These are phyloP conservation scores for Lactifluus hygrophoroides DNA, from an alignment of 768 basidiomycete genomes.

Conservation along the genomic window DNA sequence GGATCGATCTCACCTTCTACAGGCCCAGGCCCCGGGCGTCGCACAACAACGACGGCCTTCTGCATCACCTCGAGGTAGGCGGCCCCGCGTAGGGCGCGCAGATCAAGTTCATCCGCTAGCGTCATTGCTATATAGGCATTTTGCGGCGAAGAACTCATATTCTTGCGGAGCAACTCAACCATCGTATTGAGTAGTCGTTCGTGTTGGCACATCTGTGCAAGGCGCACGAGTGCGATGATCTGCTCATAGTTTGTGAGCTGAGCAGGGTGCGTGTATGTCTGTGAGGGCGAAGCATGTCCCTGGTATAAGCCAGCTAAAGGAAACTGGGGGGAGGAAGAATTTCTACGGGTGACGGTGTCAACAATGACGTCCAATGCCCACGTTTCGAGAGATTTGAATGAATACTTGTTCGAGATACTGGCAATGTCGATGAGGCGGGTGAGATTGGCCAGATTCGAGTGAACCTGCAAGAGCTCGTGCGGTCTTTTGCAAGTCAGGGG, in stretches of 20 bases:
- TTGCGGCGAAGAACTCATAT: slow-evolving; percentile 53
- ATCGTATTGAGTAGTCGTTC: slow-evolving; percentile 51
- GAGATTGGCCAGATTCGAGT: slow-evolving; percentile 43
- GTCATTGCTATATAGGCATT: slow-evolving; percentile 69
- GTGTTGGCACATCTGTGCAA: slow-evolving; percentile 62
- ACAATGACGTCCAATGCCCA: slow-evolving; percentile 73
- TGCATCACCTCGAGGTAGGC: slow-evolving; percentile 73
- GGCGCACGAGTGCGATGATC: slow-evolving; percentile 37
- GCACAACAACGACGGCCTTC: slow-evolving; percentile 37
- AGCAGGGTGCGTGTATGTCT: slow-evolving; percentile 1
- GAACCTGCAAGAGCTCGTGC: slow-evolving; percentile 45
- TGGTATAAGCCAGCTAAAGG: slow-evolving; percentile 26
- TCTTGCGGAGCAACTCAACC: slow-evolving; percentile 46
- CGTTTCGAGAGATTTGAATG: slow-evolving; percentile 63
- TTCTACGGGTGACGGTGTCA: slow-evolving; percentile 52
- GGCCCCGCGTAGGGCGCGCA: slow-evolving; percentile 49
- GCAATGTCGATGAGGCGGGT: slow-evolving; percentile 52
- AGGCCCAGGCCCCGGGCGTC: slow-evolving; percentile 17
- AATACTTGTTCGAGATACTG: slow-evolving; percentile 61
- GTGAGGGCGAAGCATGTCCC: slow-evolving; percentile 25
- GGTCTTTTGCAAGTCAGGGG: slow-evolving; percentile 36
- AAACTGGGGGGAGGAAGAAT: slow-evolving; percentile 40
- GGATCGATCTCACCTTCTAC: slow-evolving; percentile 27
- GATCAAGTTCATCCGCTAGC: slow-evolving; percentile 60
- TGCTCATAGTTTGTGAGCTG: slow-evolving; percentile 20